phyloP scores from a whole-genome alignment of 257 asterid genomes.

The Nemophila menziesii region DNA sequence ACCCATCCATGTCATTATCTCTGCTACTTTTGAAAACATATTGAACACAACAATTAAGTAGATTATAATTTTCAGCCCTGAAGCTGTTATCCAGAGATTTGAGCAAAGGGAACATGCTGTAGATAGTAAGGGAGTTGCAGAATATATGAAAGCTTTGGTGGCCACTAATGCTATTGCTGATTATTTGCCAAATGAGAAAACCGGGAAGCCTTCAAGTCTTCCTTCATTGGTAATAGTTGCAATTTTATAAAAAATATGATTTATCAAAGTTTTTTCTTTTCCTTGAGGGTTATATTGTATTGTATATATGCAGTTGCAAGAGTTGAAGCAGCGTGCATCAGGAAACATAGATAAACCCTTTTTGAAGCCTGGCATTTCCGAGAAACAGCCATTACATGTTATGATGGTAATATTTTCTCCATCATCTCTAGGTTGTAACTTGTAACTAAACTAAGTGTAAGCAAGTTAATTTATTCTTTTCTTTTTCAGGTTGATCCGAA shows the following conservation, averaged over 20 bases:
- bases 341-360: slow-evolving; percentile 67
- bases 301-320: slow-evolving; percentile 63
- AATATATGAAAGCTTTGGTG: slow-evolving; percentile 84
- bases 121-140: slow-evolving; percentile 88
- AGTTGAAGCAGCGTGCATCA: slow-evolving; percentile 74
- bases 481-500: slow-evolving; percentile 70
- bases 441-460: too few relatives aligned
- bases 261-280: background rate
- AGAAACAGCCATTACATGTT: slow-evolving; percentile 86
- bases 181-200: slow-evolving; percentile 82
- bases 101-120: slow-evolving; percentile 88
- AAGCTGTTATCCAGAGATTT: slow-evolving; percentile 83
- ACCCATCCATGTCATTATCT: too few relatives aligned
- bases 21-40: too few relatives aligned
- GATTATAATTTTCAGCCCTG: slow-evolving; percentile 51
- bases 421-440: too few relatives aligned
- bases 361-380: slow-evolving; percentile 75
- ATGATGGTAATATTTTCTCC: slow-evolving; percentile 93
- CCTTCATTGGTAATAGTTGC: slow-evolving; percentile 69
- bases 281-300: background rate
- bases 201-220: slow-evolving; percentile 90
- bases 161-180: slow-evolving; percentile 68
- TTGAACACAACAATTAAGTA: too few relatives aligned
- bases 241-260: background rate
- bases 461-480: slow-evolving; percentile 8